Evolutionary conservation across 495 filamentous ascomycete species (phyloP).

Genomic region (Xylaria intraflava): DNA sequence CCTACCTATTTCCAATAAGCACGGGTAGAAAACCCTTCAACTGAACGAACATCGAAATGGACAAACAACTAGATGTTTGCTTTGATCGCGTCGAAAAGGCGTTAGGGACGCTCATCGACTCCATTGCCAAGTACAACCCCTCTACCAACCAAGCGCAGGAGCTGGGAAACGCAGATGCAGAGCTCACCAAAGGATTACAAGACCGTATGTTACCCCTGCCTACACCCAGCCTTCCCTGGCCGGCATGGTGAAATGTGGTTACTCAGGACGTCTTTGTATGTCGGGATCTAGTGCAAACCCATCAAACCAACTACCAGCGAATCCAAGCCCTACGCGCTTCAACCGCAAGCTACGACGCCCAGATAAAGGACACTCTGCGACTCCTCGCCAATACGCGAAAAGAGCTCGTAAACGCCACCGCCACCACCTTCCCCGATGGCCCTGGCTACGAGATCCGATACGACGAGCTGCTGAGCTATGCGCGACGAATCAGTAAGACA

Average conservation of each 20-base stretch:
- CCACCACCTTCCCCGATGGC: constrained; percentile 42
- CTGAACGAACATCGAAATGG: constrained; percentile 37
- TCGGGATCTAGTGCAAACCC: constrained; percentile 47
- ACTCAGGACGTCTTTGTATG: background rate
- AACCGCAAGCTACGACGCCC: constrained; percentile 51
- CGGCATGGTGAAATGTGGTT: background rate
- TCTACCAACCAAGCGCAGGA: constrained; percentile 55
- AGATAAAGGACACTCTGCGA: constrained; percentile 54
- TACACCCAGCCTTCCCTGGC: background rate
- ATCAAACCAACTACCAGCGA: constrained; percentile 61
- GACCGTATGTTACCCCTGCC: constrained; percentile 38
- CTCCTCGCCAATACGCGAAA: constrained; percentile 59
- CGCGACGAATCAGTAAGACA: constrained; percentile 64
- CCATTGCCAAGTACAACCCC: constrained; percentile 72
- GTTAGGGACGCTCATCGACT: constrained; percentile 60
- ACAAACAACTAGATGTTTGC: constrained; percentile 49
- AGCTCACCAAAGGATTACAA: constrained; percentile 53
- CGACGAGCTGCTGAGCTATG: constrained; percentile 62
- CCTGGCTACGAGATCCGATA: constrained; percentile 48
- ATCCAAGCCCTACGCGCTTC: constrained; percentile 56
- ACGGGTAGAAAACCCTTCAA: too few species aligned
- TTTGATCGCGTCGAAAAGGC: constrained; percentile 65
- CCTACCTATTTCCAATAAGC: too few species aligned
- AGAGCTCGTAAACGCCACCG: constrained; percentile 54
- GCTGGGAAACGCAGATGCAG: constrained; percentile 60